Base-by-base conservation (phyloP, 2,329 filamentous ascomycete species). In the Ascochyta clinopodiicola region DNA sequence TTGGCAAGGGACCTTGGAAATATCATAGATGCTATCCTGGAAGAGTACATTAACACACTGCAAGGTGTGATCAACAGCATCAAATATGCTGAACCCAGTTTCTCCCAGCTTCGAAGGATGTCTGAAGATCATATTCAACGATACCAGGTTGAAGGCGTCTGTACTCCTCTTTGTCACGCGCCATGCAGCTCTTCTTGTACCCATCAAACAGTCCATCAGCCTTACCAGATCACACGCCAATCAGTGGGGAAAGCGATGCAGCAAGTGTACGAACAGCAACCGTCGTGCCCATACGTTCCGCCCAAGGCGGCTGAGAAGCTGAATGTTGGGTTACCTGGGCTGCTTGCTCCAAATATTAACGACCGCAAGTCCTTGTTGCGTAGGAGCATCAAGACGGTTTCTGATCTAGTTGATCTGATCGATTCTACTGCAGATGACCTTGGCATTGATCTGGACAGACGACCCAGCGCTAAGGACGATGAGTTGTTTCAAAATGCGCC, bases 1-100 rank as follows among this genome's bases (percentile, higher is more conserved):
- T 67, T 73, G 19, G 70, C 68, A 6, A 65, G 71, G 21, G 75
- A 79, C 38, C 61, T 79, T 6, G 72, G 71, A 7, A 56, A 70
- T 7, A 67, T 74, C 42, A 75, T 79, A 34, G 76, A 79, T 48
- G 66, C 68, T 6, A 75, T 79, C 22, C 72, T 79, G 15, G 62
- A 74, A 29, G 77, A 79, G 56, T 77, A 78, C 51, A 61, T 71
- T 2, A 74, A 65, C 13, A 69, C 70, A 6, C 61, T 80, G 8
- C 69, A 77, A 51, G 61, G 63, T 37, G 71, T 80, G 3, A 76
- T 80, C 55, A 67, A 71, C 53, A 76, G 78, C 47, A 67, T 77
- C 27, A 64, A 69, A 19, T 56, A 48, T n/a, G 66, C 61, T 17
- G 63, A 62, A 32, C 62, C 63, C 13, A 56, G 49, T 42, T 54